phyloP scores from a whole-genome alignment of 352 stramenopile species.

The Phytopythium helicoides region DNA sequence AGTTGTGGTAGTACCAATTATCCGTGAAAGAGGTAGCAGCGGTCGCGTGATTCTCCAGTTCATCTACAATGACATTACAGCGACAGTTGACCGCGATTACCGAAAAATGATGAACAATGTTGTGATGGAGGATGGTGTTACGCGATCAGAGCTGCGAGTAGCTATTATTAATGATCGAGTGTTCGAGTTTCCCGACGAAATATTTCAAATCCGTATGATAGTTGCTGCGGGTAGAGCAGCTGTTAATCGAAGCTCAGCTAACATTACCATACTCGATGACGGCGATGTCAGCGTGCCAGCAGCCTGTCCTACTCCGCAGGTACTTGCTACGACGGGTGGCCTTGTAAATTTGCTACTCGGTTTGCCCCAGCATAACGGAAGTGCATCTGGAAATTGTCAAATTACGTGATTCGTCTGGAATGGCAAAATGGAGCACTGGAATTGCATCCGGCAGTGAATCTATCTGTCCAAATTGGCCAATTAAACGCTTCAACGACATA shows the following conservation, averaged over 20 bases:
- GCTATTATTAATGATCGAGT: slow-evolving; percentile 61
- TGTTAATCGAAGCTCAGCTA: slow-evolving; percentile 8
- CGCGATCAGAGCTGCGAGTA: slow-evolving; percentile 27
- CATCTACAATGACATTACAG: slow-evolving; percentile 32
- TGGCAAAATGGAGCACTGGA: slow-evolving; percentile 10
- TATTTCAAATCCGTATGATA: slow-evolving; percentile 34
- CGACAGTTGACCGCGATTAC: slow-evolving; percentile 45
- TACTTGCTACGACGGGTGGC: slow-evolving; percentile 37
- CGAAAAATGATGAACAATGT: slow-evolving; percentile 21
- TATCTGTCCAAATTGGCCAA: slow-evolving; percentile 17
- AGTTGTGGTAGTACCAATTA: slow-evolving; percentile 31
- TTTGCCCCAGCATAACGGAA: slow-evolving; percentile 51
- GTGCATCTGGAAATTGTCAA: slow-evolving; percentile 25
- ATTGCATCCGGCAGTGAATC: slow-evolving; percentile 10
- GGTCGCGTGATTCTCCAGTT: slow-evolving; percentile 33
- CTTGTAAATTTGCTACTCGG: slow-evolving; percentile 22
- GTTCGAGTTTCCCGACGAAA: slow-evolving; percentile 50
- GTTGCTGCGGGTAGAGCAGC: slow-evolving; percentile 24
- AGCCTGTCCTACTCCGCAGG: slow-evolving; percentile 13
- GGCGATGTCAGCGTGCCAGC: slow-evolving; percentile 41
- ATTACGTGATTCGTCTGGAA: slow-evolving; percentile 35
- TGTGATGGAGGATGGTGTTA: slow-evolving; percentile 39
- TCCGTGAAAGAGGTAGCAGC: slow-evolving; percentile 46
- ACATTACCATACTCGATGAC: slow-evolving; percentile 55
- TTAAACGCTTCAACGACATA: slow-evolving; percentile 37